Evolutionary conservation across 1,139 yeast genomes (phyloP).

Genomic region (Debaryomycetaceae sp.): DNA sequence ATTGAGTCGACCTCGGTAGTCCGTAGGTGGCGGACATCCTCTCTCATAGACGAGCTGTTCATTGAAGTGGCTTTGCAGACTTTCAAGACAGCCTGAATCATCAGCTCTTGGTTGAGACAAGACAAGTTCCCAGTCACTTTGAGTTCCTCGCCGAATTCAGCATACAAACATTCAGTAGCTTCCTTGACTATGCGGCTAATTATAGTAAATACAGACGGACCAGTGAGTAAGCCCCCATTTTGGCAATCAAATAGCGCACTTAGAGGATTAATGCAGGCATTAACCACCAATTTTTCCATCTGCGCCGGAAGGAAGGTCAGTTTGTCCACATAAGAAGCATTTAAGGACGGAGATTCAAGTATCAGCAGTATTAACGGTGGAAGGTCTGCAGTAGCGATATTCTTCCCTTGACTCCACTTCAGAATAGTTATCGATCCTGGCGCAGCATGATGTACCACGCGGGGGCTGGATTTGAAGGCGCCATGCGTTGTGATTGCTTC

Average conservation of each 20-base stretch:
- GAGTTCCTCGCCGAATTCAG: conserved; percentile 25
- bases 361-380: conserved; percentile 25
- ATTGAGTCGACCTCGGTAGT: conserved; percentile 71
- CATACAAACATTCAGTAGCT: conserved; percentile 27
- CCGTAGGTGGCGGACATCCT: conserved; percentile 53
- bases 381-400: conserved; percentile 3
- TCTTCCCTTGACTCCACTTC: conserved; percentile 5
- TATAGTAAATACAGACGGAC: conserved; percentile 19
- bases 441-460: conserved; percentile 56
- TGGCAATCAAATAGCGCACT: conserved; percentile 57
- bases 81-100: conserved; percentile 36
- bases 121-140: too few relatives aligned
- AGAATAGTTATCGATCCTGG: conserved; percentile 49
- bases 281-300: conserved; percentile 63
- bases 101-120: conserved; percentile 28
- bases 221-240: conserved; percentile 56
- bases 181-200: conserved; percentile 36
- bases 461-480: conserved; percentile 37
- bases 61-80: conserved; percentile 36
- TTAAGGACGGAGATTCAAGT: conserved; percentile 22
- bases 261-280: conserved; percentile 67
- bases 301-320: conserved; percentile 53
- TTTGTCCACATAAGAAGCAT: conserved; percentile 35
- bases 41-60: conserved; percentile 83
- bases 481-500: conserved; percentile 84